Base-by-base conservation (phyloP, 179 eudicot species). In the Dionaea muscipula region DNA sequence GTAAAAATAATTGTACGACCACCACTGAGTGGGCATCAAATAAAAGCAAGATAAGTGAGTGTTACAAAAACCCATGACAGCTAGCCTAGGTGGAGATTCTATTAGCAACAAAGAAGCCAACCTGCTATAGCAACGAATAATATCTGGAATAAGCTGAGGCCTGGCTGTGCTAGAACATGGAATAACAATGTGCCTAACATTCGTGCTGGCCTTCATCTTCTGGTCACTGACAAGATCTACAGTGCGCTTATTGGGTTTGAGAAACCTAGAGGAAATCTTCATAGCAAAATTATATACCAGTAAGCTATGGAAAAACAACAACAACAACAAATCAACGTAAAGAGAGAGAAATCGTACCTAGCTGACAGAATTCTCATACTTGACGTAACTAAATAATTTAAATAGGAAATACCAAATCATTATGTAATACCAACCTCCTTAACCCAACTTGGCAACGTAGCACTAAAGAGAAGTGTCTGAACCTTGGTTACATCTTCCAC, bases 171-270 rank as follows among this genome's bases (percentile, higher is more conserved):
- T 65, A 43, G 95, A 76, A 72, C 98, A 91, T 7, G 98, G 95
- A 44, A 91, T 74, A 24, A 81, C 88, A 59, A 86, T 76, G 72
- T 90, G 97, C 67, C 97, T 80, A 41, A 91, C 91, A 71, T 45
- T 84, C 52, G 72, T 79, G 68, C 95, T 87, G 45, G 98, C 98
- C 73, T 91, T 91, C 95, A 91, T 87, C 69, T 78, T 82, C 72
- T 91, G 95, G 69, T 84, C 79, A 51, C 98, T 86, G 57, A 91
- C 94, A 65, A 91, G 95, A 73, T 91, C 98, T 17, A 82, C 88
- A 50, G 88, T 87, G 65, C 67, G 77, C 79, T 78, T 91, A 46
- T 76, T 77, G 7, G 71, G 27, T 63, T 87, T 91, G 39, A 87
- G 77, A 79, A 91, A 91, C 78, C 57, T 80, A 11, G 79, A 47